These are phyloP conservation scores for Heritiera littoralis DNA, from an alignment of 345 rosid genomes.

Conservation along the genomic window DNA sequence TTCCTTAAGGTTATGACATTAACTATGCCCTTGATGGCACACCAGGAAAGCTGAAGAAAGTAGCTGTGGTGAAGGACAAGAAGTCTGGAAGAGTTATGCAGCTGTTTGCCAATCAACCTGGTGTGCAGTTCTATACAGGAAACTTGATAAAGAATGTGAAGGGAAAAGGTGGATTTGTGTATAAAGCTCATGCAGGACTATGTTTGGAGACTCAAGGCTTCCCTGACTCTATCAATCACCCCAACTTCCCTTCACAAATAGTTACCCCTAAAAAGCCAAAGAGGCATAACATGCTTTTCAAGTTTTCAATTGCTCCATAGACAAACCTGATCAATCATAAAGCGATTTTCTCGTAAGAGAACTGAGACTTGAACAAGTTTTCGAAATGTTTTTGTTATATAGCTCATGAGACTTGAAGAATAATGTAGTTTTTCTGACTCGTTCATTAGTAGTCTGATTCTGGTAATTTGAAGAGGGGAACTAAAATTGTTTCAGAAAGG, in stretches of 20 bases:
- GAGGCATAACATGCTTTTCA: constrained; percentile 61
- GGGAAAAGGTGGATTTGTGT: constrained; percentile 64
- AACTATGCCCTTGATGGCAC: constrained; percentile 59
- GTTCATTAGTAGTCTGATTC: not conserved
- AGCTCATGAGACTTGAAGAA: not conserved
- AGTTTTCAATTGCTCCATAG: constrained; percentile 51
- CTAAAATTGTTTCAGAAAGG: not conserved
- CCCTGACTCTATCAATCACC: constrained; percentile 78
- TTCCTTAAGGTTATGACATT: constrained; percentile 72
- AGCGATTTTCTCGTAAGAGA: not conserved
- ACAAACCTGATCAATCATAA: not conserved
- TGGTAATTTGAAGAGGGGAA: not conserved
- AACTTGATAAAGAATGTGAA: constrained; percentile 43
- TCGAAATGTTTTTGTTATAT: not conserved
- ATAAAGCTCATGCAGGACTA: constrained; percentile 50
- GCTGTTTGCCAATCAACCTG: constrained; percentile 66
- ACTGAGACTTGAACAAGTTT: not conserved
- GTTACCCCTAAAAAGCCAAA: constrained; percentile 58
- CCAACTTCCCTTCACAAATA: constrained; percentile 74
- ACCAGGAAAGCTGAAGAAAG: constrained; percentile 42
- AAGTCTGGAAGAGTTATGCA: constrained; percentile 73
- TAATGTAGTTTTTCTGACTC: not conserved
- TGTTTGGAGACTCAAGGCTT: constrained; percentile 84
- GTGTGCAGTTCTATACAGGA: constrained; percentile 74
- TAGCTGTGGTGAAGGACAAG: constrained; percentile 54